Conservation (phyloP, 176 grass and related monocot genomes). For the Zea luxurians region DNA sequence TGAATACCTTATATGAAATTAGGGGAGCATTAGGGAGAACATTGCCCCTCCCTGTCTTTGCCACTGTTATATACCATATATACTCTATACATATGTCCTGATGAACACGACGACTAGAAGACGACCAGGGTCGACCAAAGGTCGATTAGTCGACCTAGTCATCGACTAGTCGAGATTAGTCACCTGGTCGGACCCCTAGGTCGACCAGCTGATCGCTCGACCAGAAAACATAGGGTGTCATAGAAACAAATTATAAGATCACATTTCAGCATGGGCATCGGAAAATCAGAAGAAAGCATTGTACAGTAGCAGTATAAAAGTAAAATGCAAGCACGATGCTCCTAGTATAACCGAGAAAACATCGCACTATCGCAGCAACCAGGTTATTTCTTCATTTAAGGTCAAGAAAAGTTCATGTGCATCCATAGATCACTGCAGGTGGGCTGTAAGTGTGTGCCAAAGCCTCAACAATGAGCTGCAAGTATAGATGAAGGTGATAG, state of each 20-base stretch:
- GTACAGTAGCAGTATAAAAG: neutral
- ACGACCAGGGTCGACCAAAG: too few relatives aligned
- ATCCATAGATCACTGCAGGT: neutral
- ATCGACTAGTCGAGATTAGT: too few relatives aligned
- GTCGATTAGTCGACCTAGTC: too few relatives aligned
- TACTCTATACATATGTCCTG: too few relatives aligned
- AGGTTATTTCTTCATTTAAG: slow-evolving; percentile 4
- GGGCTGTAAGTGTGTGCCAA: neutral
- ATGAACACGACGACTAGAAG: too few relatives aligned
- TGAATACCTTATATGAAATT: too few relatives aligned
- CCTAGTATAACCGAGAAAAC: neutral
- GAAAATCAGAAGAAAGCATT: neutral
- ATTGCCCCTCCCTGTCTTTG: too few relatives aligned
- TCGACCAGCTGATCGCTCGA: too few relatives aligned
- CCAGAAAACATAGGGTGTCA: neutral
- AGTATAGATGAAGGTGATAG: neutral
- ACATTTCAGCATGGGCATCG: neutral
- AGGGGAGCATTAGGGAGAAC: too few relatives aligned
- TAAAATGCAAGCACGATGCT: neutral
- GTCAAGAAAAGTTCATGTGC: neutral
- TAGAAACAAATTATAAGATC: neutral
- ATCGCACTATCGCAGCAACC: neutral
- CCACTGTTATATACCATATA: too few relatives aligned
- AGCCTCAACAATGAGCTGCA: neutral
- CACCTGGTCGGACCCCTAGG: too few relatives aligned